phyloP scores from a whole-genome alignment of 495 filamentous ascomycete species.

The Podospora bellae-mahoneyi region DNA sequence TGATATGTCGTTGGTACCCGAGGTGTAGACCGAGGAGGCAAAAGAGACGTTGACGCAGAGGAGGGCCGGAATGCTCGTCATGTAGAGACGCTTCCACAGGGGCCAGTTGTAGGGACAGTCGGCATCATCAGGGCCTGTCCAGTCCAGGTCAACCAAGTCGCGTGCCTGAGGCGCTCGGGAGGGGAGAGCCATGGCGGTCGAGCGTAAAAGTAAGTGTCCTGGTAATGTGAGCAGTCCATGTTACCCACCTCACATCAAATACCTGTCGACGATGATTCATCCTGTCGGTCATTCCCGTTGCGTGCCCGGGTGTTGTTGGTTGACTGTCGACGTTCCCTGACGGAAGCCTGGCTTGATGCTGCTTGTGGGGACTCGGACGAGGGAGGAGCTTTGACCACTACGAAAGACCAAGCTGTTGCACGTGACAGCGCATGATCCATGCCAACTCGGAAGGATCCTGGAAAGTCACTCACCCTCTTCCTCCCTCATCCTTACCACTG shows the following conservation, averaged over 20 bases:
- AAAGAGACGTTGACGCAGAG: constrained; percentile 13
- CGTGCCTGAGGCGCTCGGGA: neutral
- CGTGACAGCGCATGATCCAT: no score
- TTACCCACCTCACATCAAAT: neutral
- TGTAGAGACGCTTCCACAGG: constrained; percentile 14
- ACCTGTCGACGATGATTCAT: neutral
- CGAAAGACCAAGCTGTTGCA: no score
- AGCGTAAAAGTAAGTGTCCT: neutral
- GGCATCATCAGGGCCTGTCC: constrained; percentile 10
- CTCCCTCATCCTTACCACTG: no score
- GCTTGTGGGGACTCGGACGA: no score
- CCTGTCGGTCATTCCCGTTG: neutral
- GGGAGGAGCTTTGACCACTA: no score
- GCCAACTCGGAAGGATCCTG: no score
- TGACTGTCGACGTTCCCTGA: neutral
- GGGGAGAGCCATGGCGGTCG: neutral
- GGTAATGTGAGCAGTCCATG: neutral
- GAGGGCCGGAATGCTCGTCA: constrained; percentile 11
- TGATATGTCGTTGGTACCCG: constrained; percentile 2
- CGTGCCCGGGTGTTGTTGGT: neutral
- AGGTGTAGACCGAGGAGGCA: constrained; percentile 14
- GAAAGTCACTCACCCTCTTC: no score
- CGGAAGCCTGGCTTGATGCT: no score
- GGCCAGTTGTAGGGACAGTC: constrained; percentile 17
- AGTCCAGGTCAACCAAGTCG: neutral